These are phyloP conservation scores for Paramicrosporidium saccamoebae DNA, from an alignment of 371 early-diverging fungal genomes.

Conservation along the genomic window DNA sequence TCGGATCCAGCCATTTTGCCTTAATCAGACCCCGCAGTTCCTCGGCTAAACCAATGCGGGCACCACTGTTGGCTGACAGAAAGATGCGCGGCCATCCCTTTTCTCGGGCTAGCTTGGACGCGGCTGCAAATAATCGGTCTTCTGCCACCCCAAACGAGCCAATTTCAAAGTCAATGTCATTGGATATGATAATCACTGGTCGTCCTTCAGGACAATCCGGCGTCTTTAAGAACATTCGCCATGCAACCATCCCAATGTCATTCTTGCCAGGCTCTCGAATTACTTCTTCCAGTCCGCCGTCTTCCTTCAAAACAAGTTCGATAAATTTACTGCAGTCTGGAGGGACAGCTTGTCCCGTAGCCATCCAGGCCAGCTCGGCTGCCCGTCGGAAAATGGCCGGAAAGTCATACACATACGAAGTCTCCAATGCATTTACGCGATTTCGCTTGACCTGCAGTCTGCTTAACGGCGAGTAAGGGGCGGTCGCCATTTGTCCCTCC, in stretches of 20 bases:
- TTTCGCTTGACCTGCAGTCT: constrained; percentile 84
- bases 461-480: constrained; percentile 69
- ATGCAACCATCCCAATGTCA: constrained; percentile 84
- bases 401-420: constrained; percentile 92
- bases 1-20: constrained; percentile 45
- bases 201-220: constrained; percentile 80
- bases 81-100: constrained; percentile 74
- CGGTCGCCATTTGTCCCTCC: constrained; percentile 42
- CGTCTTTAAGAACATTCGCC: constrained; percentile 54
- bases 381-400: constrained; percentile 70
- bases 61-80: constrained; percentile 94
- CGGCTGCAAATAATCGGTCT: constrained; percentile 65
- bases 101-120: constrained; percentile 49
- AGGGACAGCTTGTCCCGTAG: constrained; percentile 34
- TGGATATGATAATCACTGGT: constrained; percentile 66
- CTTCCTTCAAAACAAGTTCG: constrained; percentile 61
- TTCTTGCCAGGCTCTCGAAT: constrained; percentile 61
- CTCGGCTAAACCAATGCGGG: constrained; percentile 90
- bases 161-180: constrained; percentile 85
- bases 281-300: constrained; percentile 30
- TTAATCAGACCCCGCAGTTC: constrained; percentile 52
- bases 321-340: constrained; percentile 25
- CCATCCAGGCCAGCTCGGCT: constrained; percentile 32
- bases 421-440: constrained; percentile 87
- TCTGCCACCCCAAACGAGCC: constrained; percentile 91